phyloP scores from a whole-genome alignment of 2,329 filamentous ascomycete genomes.

The Talaromyces marneffei region DNA sequence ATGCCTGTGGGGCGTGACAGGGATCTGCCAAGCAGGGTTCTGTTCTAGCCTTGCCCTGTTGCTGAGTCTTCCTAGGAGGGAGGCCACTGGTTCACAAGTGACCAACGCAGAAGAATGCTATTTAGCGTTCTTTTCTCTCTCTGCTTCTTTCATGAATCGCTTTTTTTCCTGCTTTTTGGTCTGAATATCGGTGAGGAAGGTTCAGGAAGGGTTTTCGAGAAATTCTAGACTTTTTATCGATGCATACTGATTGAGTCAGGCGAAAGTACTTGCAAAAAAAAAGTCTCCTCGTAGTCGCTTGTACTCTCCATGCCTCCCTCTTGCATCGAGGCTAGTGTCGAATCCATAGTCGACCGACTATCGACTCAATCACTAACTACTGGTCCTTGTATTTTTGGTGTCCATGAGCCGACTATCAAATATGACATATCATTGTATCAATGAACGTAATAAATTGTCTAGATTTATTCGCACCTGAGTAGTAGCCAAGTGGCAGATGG shows the following conservation, averaged over 20 bases:
- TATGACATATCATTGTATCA: not conserved
- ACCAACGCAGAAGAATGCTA: constrained; percentile 9
- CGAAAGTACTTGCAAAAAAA: not conserved
- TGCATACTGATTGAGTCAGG: not conserved
- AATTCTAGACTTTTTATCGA: not conserved
- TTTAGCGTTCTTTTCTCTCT: not conserved
- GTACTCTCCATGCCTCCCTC: too few relatives aligned
- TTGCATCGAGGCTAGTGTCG: not conserved
- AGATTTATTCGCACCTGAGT: not conserved
- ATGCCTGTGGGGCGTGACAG: not conserved
- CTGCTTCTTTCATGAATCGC: not conserved
- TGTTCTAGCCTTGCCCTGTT: constrained; percentile 3
- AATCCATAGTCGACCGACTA: not conserved
- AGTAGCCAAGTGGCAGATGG: too few relatives aligned
- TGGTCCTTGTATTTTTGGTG: not conserved
- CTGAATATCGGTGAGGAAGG: constrained; percentile 1
- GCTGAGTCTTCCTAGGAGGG: not conserved
- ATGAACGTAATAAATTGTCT: not conserved
- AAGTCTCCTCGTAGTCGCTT: not conserved
- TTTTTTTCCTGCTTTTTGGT: not conserved
- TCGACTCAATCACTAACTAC: not conserved
- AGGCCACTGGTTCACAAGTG: constrained; percentile 9
- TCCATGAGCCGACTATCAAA: not conserved
- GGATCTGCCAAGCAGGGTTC: constrained; percentile 5
- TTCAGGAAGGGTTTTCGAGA: not conserved